Conservation (phyloP, 768 basidiomycete genomes). For the Asterophora lycoperdoides region DNA sequence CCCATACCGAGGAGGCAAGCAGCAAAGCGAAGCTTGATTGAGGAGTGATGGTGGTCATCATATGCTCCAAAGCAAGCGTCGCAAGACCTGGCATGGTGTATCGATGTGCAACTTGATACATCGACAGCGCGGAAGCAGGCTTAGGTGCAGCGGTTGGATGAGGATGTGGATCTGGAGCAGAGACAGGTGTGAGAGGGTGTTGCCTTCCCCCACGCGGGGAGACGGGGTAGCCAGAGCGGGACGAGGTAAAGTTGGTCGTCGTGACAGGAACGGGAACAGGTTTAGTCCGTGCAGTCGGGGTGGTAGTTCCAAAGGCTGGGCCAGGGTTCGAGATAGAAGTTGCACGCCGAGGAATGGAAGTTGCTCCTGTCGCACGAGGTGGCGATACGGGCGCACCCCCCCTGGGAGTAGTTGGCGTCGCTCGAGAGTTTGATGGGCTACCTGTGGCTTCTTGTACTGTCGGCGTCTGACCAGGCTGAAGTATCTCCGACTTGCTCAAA, state of each 20-base stretch:
- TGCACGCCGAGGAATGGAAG: constrained; percentile 21
- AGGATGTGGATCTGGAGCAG: constrained; percentile 59
- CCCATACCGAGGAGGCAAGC: constrained; percentile 65
- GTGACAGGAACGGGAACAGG: constrained; percentile 37
- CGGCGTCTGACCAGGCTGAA: constrained; percentile 19
- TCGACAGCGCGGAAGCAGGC: constrained; percentile 67
- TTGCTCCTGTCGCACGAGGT: constrained; percentile 15
- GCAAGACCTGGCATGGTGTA: constrained; percentile 66
- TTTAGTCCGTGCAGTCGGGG: constrained; percentile 31
- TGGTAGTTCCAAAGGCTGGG: constrained; percentile 14
- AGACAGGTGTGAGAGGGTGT: constrained; percentile 26
- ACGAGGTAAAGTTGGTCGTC: constrained; percentile 28
- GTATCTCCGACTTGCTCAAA: constrained; percentile 26
- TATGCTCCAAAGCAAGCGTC: constrained; percentile 66
- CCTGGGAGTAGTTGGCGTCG: constrained; percentile 5
- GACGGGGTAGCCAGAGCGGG: constrained; percentile 38
- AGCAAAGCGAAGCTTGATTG: constrained; percentile 63
- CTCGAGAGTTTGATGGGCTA: constrained; percentile 9
- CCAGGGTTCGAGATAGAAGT: constrained; percentile 18
- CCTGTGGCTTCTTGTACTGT: constrained; percentile 17
- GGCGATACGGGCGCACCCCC: constrained; percentile 1
- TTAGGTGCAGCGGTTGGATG: constrained; percentile 62
- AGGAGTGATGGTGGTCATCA: constrained; percentile 64
- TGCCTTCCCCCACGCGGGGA: constrained; percentile 44
- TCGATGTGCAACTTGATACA: constrained; percentile 75